phyloP scores from a whole-genome alignment of 139 green algal species.

The Chlorella sorokiniana region DNA sequence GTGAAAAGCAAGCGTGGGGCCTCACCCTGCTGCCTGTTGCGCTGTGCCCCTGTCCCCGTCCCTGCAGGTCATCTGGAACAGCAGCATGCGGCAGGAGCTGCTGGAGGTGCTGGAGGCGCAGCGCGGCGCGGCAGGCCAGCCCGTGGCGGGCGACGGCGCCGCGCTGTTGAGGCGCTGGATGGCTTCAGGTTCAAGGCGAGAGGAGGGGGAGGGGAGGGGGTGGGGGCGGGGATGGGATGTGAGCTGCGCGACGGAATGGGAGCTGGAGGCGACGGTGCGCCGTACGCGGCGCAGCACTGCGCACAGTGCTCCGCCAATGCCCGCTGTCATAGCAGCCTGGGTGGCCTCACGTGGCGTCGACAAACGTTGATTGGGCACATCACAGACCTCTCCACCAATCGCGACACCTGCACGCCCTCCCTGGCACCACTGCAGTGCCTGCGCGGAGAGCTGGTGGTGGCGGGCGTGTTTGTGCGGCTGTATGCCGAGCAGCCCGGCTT shows the following conservation, averaged over 20 bases:
- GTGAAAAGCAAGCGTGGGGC: too few species aligned
- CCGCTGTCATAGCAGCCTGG: too few species aligned
- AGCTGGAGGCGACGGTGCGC: too few species aligned
- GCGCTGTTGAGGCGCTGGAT: not conserved
- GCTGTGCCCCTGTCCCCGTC: not conserved
- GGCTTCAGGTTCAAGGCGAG: conserved; percentile 6
- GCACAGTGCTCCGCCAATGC: too few species aligned
- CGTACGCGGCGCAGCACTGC: too few species aligned
- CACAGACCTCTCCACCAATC: not conserved
- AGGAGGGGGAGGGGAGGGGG: too few species aligned
- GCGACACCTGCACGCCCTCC: conserved; percentile 21
- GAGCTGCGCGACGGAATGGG: too few species aligned
- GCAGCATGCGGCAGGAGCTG: conserved; percentile 81
- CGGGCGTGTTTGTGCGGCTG: conserved; percentile 88
- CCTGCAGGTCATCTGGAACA: conserved; percentile 88
- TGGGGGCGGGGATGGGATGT: too few species aligned
- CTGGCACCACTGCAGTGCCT: conserved; percentile 32
- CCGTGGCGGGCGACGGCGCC: not conserved
- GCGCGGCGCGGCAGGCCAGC: not conserved
- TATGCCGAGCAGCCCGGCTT: conserved; percentile 75
- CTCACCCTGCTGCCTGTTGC: not conserved
- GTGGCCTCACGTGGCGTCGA: too few species aligned
- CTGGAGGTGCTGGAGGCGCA: conserved; percentile 55
- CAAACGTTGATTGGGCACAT: too few species aligned
- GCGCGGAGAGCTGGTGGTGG: conserved; percentile 79